phyloP scores from a whole-genome alignment of 2,329 filamentous ascomycete species.

The Colletotrichum scovillei region DNA sequence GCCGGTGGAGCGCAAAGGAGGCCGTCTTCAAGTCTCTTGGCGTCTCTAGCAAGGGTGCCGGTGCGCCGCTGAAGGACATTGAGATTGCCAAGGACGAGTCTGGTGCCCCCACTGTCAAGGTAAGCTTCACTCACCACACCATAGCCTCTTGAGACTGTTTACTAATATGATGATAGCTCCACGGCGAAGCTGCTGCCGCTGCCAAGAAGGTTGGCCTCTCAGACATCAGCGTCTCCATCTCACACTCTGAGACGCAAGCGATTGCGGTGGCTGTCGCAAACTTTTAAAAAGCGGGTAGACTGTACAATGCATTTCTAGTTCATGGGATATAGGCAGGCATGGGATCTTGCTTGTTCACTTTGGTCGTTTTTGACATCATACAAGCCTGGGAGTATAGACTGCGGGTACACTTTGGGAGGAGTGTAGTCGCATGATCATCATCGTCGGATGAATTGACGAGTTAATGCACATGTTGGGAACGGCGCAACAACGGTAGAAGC shows the following conservation, averaged over 20 bases:
- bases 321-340: constrained; percentile 36
- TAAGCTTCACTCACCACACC: constrained; percentile 63
- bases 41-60: constrained; percentile 86
- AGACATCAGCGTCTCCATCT: constrained; percentile 92
- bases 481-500: constrained; percentile 29
- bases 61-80: constrained; percentile 92
- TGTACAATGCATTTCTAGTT: constrained; percentile 35
- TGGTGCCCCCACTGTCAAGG: constrained; percentile 85
- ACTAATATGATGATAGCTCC: constrained; percentile 72
- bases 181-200: constrained; percentile 84
- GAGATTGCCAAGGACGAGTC: constrained; percentile 86
- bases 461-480: constrained; percentile 33
- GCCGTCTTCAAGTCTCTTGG: constrained; percentile 98
- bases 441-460: constrained; percentile 36
- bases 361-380: constrained; percentile 35
- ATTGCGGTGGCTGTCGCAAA: constrained; percentile 92
- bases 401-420: constrained; percentile 36
- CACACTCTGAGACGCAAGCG: constrained; percentile 93
- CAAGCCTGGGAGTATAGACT: constrained; percentile 34
- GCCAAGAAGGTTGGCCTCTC: constrained; percentile 91
- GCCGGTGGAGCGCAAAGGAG: constrained; percentile 97
- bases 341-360: constrained; percentile 34
- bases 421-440: constrained; percentile 17
- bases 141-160: not conserved
- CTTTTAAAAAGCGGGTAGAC: constrained; percentile 62